Evolutionary conservation across 805 yeast genomes (phyloP).

Genomic region (Sugiyamaella marilandica): DNA sequence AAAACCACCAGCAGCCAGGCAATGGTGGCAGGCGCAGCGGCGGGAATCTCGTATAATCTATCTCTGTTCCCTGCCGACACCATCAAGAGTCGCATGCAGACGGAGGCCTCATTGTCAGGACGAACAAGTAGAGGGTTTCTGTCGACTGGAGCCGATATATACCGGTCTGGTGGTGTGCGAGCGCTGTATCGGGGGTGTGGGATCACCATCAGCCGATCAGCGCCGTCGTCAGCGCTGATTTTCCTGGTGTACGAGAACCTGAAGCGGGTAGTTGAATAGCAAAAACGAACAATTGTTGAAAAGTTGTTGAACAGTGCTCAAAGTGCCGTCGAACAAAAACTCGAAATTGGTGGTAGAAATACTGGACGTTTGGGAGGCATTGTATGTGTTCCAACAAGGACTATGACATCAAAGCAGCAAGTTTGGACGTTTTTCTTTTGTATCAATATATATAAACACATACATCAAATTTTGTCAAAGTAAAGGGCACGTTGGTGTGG

Average conservation of each 20-base stretch:
- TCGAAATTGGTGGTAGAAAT: too few relatives aligned
- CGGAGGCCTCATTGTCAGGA: conserved; percentile 37
- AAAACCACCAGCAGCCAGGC: conserved; percentile 44
- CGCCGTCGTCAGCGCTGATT: conserved; percentile 86
- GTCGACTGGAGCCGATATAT: conserved; percentile 39
- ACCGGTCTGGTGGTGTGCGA: conserved; percentile 52
- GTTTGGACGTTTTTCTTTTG: too few relatives aligned
- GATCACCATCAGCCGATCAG: conserved; percentile 72
- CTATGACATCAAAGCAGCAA: too few relatives aligned
- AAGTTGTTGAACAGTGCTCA: too few relatives aligned
- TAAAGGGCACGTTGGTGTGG: too few relatives aligned
- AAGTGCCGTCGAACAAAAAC: too few relatives aligned
- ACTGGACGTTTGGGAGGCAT: too few relatives aligned
- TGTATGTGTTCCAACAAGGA: too few relatives aligned
- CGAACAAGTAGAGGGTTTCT: conserved; percentile 28
- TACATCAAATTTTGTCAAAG: too few relatives aligned
- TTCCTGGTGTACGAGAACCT: conserved; percentile 68
- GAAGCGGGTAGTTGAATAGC: conserved; percentile 8
- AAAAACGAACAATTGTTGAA: too few relatives aligned
- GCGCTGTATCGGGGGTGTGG: conserved; percentile 84
- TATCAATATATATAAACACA: too few relatives aligned
- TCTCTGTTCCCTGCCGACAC: conserved; percentile 88
- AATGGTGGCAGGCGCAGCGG: conserved; percentile 74
- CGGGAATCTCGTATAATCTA: conserved; percentile 78
- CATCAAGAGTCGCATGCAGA: conserved; percentile 80